A percentile compares a stretch with the other conserved stretches of the same genome.
Conservation (phyloP, 176 grass and related monocot species). For the Neostapfia colusana region DNA sequence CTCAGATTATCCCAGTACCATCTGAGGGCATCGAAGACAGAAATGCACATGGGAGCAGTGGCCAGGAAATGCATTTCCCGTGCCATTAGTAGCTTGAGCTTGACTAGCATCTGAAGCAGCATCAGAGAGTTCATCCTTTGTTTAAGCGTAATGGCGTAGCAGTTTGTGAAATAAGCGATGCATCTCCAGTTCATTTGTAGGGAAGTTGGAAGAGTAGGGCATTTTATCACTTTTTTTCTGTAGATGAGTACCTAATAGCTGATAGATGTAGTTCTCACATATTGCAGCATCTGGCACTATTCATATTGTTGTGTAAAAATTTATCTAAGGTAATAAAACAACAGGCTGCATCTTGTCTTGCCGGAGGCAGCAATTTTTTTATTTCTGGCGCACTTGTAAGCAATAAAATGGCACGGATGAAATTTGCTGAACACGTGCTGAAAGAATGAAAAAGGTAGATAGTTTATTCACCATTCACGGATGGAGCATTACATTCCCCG, state of each 20-base stretch:
- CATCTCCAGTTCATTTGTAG: neutral
- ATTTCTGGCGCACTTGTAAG: neutral
- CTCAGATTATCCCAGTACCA: neutral
- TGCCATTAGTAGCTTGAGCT: neutral
- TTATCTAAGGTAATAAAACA: neutral
- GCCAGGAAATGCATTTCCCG: neutral
- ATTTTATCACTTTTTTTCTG: neutral
- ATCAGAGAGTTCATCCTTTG: neutral
- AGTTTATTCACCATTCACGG: neutral
- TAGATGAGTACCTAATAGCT: neutral
- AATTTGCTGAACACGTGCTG: neutral
- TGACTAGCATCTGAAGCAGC: neutral
- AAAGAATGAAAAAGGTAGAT: neutral
- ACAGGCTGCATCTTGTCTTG: neutral
- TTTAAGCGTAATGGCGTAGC: neutral
- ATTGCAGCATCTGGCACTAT: neutral
- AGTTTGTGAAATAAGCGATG: neutral
- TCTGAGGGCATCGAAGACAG: neutral
- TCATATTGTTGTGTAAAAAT: neutral
- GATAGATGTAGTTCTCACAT: neutral
- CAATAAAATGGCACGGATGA: neutral
- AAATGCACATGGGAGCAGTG: neutral
- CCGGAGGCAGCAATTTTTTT: neutral
- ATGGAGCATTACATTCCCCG: neutral
- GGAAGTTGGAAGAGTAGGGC: neutral